Percentiles rank a stretch among this genome's conserved stretches.
phyloP scores from a whole-genome alignment of 2,329 filamentous ascomycete genomes.

The Trichoderma guizhouense region DNA sequence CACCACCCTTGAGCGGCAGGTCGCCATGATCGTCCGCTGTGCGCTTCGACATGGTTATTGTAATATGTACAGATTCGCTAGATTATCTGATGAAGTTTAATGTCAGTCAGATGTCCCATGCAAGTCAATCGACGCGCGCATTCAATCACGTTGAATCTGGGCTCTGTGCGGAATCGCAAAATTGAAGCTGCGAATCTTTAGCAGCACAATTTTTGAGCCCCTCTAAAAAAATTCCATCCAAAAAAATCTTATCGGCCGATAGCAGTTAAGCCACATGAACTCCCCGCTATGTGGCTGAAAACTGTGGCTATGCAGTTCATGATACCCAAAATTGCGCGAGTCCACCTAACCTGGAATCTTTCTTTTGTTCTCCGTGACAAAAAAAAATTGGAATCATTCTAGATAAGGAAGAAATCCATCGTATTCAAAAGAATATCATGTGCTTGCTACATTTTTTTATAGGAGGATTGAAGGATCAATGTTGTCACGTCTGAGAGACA shows the following conservation, averaged over 20 bases:
- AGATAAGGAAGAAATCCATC: background rate
- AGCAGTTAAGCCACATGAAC: background rate
- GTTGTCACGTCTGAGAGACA: too few species aligned
- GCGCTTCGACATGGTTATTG: constrained; percentile 55
- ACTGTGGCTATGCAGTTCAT: background rate
- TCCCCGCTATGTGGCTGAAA: background rate
- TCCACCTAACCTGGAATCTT: background rate
- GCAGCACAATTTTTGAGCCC: constrained; percentile 1
- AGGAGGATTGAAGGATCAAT: background rate
- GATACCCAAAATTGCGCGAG: background rate
- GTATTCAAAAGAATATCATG: background rate
- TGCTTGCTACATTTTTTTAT: too few species aligned
- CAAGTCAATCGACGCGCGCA: background rate
- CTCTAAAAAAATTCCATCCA: background rate
- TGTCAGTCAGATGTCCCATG: background rate
- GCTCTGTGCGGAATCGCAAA: background rate
- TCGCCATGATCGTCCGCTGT: constrained; percentile 48
- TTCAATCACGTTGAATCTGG: background rate
- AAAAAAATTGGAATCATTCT: background rate
- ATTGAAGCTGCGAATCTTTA: background rate
- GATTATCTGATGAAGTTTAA: background rate
- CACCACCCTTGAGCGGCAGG: constrained; percentile 56
- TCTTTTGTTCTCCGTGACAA: background rate
- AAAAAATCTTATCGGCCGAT: background rate
- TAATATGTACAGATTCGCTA: background rate